Conservation (phyloP, 192 early-diverging fungal genomes). For the Coemansia pectinata region DNA sequence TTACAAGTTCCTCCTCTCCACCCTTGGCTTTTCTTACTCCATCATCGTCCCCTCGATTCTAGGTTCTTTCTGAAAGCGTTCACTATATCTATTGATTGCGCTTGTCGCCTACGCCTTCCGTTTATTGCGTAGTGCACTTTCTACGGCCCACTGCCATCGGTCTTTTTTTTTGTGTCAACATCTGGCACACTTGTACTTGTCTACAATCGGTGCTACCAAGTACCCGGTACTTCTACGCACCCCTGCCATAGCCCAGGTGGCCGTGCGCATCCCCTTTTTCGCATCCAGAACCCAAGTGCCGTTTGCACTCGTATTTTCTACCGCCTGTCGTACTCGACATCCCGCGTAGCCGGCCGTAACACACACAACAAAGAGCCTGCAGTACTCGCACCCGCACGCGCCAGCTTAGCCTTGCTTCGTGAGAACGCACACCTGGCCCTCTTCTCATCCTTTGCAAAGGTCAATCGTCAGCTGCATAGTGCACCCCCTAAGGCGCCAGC, state of each 20-base stretch:
- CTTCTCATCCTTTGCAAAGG: background rate
- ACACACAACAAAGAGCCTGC: background rate
- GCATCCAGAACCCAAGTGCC: background rate
- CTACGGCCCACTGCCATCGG: background rate
- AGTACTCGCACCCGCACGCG: background rate
- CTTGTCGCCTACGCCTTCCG: background rate
- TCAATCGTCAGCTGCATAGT: background rate
- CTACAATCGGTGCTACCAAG: background rate
- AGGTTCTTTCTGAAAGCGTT: background rate
- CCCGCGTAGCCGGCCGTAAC: background rate
- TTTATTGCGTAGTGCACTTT: background rate
- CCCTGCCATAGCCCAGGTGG: background rate
- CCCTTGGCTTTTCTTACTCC: background rate
- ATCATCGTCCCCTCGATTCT: background rate
- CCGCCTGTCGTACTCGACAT: background rate
- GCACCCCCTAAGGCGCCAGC: background rate
- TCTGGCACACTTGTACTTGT: background rate
- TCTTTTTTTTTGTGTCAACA: background rate
- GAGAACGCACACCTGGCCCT: slow-evolving; percentile 2
- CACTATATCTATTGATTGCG: slow-evolving; percentile 2
- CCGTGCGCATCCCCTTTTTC: background rate
- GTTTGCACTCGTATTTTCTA: background rate
- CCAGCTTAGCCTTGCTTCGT: slow-evolving; percentile 9
- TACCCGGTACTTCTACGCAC: background rate
- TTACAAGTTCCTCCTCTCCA: background rate